Base-by-base conservation (phyloP, 2,329 filamentous ascomycete species). In the Hypoxylon sp. region DNA sequence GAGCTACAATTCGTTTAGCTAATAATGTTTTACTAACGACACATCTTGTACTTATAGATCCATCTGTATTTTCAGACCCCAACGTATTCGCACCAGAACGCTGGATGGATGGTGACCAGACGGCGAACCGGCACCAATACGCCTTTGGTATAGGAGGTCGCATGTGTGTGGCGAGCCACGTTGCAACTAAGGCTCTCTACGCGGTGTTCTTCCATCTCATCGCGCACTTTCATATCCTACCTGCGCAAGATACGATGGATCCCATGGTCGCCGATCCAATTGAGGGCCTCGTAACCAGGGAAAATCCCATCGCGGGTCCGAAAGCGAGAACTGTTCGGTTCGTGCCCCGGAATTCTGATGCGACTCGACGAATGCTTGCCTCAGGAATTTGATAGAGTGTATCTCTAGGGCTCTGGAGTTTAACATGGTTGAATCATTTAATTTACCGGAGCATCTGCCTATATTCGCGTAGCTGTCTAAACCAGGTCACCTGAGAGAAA, bases 1-100 rank as follows among this genome's bases (percentile, higher is more conserved):
- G 6, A 6, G 26, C 3, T 11, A 2, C 1, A 13, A n/a, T 13
- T n/a, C 11, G 3, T 53, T 48, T 44, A 17, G 11, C 17, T n/a
- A 24, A 24, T 17, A 47, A 13, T 24, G 3, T 11, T 48, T 35
- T 14, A 46, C 65, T 61, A 29, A 51, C 14, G 44, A 14, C 14
- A 24, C 3, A 3, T 24, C 26, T 11, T 29, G 3, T 6, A 3
- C 11, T 11, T 14, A 37, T 47, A 79, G 90, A 92, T 72, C 82
- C 83, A 10, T 80, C 81, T 0, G 87, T 91, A 73, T 92, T 91
- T 80, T 89, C 90, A 72, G 82, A 88, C 3, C 88, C 89, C 0
- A 87, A 90, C 57, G 83, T 86, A 13, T 92, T 91, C 73, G 79
- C 90, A 6, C 79, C 82, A 11, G 83, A 79, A 61, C 77, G 78